Evolutionary conservation across 73 alveolate species (phyloP).

Genomic region (Paramecium sexaurelia): DNA sequence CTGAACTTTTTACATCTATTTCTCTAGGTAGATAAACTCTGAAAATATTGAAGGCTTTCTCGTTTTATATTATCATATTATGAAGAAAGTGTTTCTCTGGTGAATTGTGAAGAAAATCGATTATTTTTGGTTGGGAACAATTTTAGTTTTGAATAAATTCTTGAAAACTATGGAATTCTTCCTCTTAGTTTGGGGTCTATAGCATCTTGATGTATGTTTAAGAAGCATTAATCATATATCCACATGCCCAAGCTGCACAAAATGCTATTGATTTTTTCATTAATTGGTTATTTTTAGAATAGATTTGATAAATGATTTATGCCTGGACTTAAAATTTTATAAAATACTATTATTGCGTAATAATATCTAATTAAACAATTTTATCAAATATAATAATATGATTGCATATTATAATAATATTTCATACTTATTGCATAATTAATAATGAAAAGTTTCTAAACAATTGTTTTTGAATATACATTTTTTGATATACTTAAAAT

Average conservation of each 20-base stretch:
- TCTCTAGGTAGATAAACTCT: conserved; percentile 36
- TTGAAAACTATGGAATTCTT: not conserved
- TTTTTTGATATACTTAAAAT: not conserved
- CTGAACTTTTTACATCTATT: not conserved
- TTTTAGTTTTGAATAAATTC: conserved; percentile 1
- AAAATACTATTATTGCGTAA: not conserved
- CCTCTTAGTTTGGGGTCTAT: not conserved
- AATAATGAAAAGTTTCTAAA: not conserved
- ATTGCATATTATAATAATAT: not conserved
- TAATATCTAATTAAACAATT: not conserved
- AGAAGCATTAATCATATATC: not conserved
- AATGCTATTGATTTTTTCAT: not conserved
- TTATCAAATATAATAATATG: not conserved
- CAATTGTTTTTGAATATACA: not conserved
- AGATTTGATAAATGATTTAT: conserved; percentile 13
- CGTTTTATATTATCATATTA: not conserved
- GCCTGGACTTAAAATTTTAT: conserved; percentile 14
- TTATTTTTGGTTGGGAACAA: conserved; percentile 17
- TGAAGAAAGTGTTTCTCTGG: conserved; percentile 40
- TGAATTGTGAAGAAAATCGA: not conserved
- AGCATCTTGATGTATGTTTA: not conserved
- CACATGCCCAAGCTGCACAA: conserved; percentile 28
- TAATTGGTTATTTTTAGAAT: not conserved
- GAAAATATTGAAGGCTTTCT: conserved; percentile 9
- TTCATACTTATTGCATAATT: not conserved